A percentile compares a stretch with the other conserved stretches of the same genome.
These are phyloP conservation scores for Botryotinia globosa DNA, from an alignment of 2,329 filamentous ascomycete species.

Conservation along the genomic window DNA sequence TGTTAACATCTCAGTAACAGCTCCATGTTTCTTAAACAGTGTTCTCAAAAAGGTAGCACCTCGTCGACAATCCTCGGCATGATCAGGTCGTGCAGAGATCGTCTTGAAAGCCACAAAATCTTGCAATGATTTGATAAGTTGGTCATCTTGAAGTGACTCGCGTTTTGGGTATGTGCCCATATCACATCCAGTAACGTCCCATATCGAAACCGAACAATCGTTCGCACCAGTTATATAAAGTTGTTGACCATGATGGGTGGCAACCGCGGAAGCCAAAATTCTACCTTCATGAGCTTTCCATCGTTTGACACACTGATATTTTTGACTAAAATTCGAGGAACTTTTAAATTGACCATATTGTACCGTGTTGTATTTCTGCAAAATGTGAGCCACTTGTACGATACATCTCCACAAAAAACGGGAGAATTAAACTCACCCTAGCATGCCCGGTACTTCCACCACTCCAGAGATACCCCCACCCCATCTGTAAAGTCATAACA, in stretches of 20 bases:
- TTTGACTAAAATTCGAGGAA: conserved; percentile 61
- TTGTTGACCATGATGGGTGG: conserved; percentile 66
- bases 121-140: conserved; percentile 68
- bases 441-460: conserved; percentile 86
- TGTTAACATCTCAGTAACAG: conserved; percentile 84
- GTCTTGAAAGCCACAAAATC: conserved; percentile 92
- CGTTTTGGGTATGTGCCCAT: conserved; percentile 26
- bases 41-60: conserved; percentile 88
- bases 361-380: conserved; percentile 63
- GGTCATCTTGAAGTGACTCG: conserved; percentile 45
- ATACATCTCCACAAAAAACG: neutral
- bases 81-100: conserved; percentile 81
- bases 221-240: conserved; percentile 95
- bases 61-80: conserved; percentile 85
- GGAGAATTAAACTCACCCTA: conserved; percentile 58
- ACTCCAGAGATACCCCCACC: conserved; percentile 81
- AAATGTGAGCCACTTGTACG: neutral
- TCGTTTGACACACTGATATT: conserved; percentile 74
- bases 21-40: conserved; percentile 89
- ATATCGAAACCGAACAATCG: conserved; percentile 83
- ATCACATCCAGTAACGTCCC: conserved; percentile 62
- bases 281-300: conserved; percentile 86
- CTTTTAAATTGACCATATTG: conserved; percentile 58
- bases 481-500: conserved; percentile 81
- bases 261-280: conserved; percentile 79